A percentile compares a stretch with the other conserved stretches of the same genome.
Evolutionary conservation across 352 stramenopile species (phyloP).

Genomic region (Phytophthora nicotianae): DNA sequence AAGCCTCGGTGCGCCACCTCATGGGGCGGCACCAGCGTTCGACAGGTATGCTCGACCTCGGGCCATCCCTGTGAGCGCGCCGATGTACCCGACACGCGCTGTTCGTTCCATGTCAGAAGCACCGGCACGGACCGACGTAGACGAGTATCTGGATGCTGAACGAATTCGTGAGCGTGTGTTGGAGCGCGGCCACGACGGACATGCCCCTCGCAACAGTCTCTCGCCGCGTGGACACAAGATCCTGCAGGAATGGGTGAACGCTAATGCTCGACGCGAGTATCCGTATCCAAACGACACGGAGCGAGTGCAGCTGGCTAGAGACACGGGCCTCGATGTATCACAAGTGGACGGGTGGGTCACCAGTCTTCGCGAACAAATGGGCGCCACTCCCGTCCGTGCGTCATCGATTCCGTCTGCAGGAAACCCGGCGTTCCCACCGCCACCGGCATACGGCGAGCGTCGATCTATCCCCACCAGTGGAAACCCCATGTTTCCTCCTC

Average conservation of each 20-base stretch:
- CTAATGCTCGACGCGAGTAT: constrained; percentile 65
- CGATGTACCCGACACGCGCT: constrained; percentile 48
- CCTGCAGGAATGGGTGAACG: constrained; percentile 80
- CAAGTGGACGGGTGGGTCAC: constrained; percentile 89
- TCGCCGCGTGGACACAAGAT: constrained; percentile 79
- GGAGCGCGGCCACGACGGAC: constrained; percentile 44
- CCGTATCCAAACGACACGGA: constrained; percentile 68
- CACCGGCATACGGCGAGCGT: constrained; percentile 52
- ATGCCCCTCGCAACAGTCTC: constrained; percentile 50
- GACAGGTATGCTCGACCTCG: constrained; percentile 39
- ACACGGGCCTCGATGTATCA: constrained; percentile 76
- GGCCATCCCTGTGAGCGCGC: constrained; percentile 27
- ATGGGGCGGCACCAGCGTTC: constrained; percentile 25
- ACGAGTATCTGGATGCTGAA: constrained; percentile 74
- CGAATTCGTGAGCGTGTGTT: constrained; percentile 68
- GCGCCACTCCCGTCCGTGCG: constrained; percentile 18
- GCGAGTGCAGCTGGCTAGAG: constrained; percentile 74
- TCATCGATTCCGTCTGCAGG: constrained; percentile 63
- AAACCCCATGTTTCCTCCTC: constrained; percentile 77
- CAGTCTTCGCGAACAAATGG: constrained; percentile 73
- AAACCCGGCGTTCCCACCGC: constrained; percentile 66
- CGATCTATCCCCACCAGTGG: constrained; percentile 68
- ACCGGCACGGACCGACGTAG: constrained; percentile 45
- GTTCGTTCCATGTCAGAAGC: constrained; percentile 77
- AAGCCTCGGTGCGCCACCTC: constrained; percentile 46